Conservation (phyloP, 768 basidiomycete species). For the Boletus tylopilopsis region DNA sequence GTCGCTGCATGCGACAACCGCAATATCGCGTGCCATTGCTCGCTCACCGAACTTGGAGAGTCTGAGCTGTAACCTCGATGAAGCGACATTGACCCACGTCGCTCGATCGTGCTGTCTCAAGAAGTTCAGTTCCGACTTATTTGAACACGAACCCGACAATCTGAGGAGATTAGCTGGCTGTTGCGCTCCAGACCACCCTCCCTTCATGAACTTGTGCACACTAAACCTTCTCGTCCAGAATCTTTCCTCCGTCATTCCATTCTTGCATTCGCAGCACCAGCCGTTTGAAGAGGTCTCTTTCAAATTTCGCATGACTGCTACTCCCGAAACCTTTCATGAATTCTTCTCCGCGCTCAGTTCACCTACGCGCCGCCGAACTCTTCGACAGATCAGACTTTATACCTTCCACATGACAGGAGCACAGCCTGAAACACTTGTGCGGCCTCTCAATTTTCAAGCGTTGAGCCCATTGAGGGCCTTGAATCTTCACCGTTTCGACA, state of each 20-base stretch:
- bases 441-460: neutral
- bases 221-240: neutral
- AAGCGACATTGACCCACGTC: conserved; percentile 1
- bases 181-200: neutral
- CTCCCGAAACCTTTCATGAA: neutral
- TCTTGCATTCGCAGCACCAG: conserved; percentile 3
- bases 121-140: neutral
- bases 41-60: neutral
- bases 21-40: conserved; percentile 4
- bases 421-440: no score
- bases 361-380: neutral
- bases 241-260: conserved; percentile 7
- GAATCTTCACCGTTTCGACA: neutral
- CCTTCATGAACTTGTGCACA: conserved; percentile 8
- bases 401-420: neutral
- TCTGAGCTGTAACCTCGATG: neutral
- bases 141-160: neutral
- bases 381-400: neutral
- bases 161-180: neutral
- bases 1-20: neutral
- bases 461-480: conserved; percentile 3
- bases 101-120: neutral
- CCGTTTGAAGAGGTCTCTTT: conserved; percentile 6
- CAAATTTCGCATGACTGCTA: neutral
- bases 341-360: neutral